Base-by-base conservation (phyloP, 345 rosid species). In the Aquilaria yunnanensis region DNA sequence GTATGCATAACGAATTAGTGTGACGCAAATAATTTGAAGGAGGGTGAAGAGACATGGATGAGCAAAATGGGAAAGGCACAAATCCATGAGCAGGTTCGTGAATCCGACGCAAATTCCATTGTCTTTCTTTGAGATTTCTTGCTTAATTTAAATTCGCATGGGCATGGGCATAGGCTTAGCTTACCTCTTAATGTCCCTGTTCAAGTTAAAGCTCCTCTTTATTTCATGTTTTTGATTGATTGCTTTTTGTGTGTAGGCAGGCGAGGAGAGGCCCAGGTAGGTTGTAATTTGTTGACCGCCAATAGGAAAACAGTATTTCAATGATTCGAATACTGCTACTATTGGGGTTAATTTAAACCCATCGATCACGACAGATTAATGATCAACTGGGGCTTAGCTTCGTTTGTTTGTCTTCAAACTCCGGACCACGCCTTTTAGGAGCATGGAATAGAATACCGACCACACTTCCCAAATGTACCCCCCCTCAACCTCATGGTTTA, bases 81-180 rank as follows among this genome's bases (percentile, higher is more conserved):
- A 70, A 67, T 70, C 47, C 59, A 29, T 47, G 60, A 14, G 59
- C 57, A 41, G 34, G 62, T 54, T 45, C 66, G 77, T 75, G 83
- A 74, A 76, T 83, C 85, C 85, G 64, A 68, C 75, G 74, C 78
- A 60, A 68, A 64, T 50, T 67, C 80, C 85, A 71, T 65, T 59
- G 47, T 61, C 62, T 32, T n/a, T 32, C 32, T 31, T 33, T 14
- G 53, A 14, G 31, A 47, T 23, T 2, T 51, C 12, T 32, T 14
- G 23, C 6, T 30, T 55, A 32, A 29, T 8, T 61, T 23, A 23
- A 23, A 23, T 23, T 23, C 23, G 23, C 23, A 23, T 23, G 23
- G 23, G 23, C 23, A 23, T 23, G 23, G 23, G 23, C 23, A 23
- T 23, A 1, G 23, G 1, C 23, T 23, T 23, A 23, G 23, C 23